Percentiles rank a stretch among this genome's conserved stretches.
phyloP scores from a whole-genome alignment of 2,329 filamentous ascomycete species.

The Alternaria sp. region DNA sequence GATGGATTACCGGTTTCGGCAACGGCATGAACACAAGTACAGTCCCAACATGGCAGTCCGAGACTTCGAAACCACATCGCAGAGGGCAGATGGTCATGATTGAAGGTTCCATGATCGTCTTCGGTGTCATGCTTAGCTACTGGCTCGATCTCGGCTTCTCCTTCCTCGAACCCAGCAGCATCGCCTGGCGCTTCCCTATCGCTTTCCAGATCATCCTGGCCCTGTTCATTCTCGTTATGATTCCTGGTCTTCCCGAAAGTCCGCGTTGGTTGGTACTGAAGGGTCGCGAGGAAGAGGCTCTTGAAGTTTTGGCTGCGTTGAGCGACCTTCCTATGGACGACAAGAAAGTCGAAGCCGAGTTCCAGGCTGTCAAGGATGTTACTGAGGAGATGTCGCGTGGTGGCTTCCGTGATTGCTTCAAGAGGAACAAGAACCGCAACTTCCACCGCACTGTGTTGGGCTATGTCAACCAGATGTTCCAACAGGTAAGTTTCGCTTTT shows the following conservation, averaged over 20 bases:
- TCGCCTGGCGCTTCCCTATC: slow-evolving; percentile 59
- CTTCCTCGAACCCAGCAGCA: slow-evolving; percentile 54
- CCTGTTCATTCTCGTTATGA: slow-evolving; percentile 59
- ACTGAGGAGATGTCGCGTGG: slow-evolving; percentile 52
- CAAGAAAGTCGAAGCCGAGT: slow-evolving; percentile 46
- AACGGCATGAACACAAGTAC: slow-evolving; percentile 46
- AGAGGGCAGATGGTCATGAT: slow-evolving; percentile 58
- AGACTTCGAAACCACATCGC: slow-evolving; percentile 55
- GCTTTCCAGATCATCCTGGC: slow-evolving; percentile 65
- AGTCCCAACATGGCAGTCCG: slow-evolving; percentile 56
- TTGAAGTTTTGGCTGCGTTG: slow-evolving; percentile 45
- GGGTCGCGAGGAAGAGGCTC: slow-evolving; percentile 55
- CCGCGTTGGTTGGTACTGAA: slow-evolving; percentile 61
- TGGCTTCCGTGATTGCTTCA: slow-evolving; percentile 64
- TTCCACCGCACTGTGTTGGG: slow-evolving; percentile 53
- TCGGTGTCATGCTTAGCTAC: slow-evolving; percentile 54
- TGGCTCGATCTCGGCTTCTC: slow-evolving; percentile 55
- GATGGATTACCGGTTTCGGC: slow-evolving; percentile 59
- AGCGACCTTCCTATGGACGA: slow-evolving; percentile 50
- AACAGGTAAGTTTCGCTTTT: slow-evolving; percentile 45
- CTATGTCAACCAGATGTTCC: slow-evolving; percentile 55
- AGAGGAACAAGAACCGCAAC: slow-evolving; percentile 57
- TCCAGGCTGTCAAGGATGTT: slow-evolving; percentile 47
- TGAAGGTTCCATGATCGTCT: slow-evolving; percentile 54
- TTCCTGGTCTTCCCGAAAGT: slow-evolving; percentile 52